Percentiles rank a stretch among this genome's conserved stretches.
phyloP scores from a whole-genome alignment of 495 filamentous ascomycete species.

The Penicillium robsamsonii region DNA sequence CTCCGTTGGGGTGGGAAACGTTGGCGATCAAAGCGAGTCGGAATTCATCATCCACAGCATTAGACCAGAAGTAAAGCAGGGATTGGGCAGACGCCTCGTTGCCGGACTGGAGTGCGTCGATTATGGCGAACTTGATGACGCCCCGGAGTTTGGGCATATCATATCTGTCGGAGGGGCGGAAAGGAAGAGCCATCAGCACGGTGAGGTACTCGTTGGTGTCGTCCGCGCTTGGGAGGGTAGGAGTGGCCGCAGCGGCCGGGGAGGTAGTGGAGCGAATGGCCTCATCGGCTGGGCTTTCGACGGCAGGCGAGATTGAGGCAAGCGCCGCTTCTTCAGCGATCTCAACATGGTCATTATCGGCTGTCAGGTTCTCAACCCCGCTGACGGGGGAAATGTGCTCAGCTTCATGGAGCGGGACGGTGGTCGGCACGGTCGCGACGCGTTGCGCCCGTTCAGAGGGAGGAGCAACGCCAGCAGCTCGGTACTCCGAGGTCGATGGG shows the following conservation, averaged over 20 bases:
- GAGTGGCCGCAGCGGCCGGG: slow-evolving; percentile 4
- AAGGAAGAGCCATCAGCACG: slow-evolving; percentile 16
- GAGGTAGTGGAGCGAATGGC: slow-evolving; percentile 1
- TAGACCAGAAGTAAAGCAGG: slow-evolving; percentile 26
- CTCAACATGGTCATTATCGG: slow-evolving; percentile 11
- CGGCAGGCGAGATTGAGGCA: neutral
- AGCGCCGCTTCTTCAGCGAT: neutral
- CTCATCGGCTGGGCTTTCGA: slow-evolving; percentile 1
- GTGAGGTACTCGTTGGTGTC: slow-evolving; percentile 9
- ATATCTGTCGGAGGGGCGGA: slow-evolving; percentile 15
- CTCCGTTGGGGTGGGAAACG: slow-evolving; percentile 1
- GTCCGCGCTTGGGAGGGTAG: slow-evolving; percentile 3
- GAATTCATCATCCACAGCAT: slow-evolving; percentile 20
- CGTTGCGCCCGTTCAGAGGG: slow-evolving; percentile 17
- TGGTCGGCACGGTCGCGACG: slow-evolving; percentile 11
- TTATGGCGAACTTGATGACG: slow-evolving; percentile 16
- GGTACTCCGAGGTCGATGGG: slow-evolving; percentile 26
- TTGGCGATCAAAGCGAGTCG: slow-evolving; percentile 24
- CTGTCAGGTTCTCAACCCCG: slow-evolving; percentile 1
- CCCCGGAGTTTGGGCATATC: slow-evolving; percentile 17
- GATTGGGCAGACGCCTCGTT: slow-evolving; percentile 13
- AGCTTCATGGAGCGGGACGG: slow-evolving; percentile 10
- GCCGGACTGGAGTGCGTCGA: neutral
- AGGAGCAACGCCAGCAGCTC: slow-evolving; percentile 21
- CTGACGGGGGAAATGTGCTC: slow-evolving; percentile 4